Evolutionary conservation across 2,329 filamentous ascomycete genomes (phyloP), one percentile per base, ranked within the genome.

Genomic region (Aspergillus ochraceus): DNA sequence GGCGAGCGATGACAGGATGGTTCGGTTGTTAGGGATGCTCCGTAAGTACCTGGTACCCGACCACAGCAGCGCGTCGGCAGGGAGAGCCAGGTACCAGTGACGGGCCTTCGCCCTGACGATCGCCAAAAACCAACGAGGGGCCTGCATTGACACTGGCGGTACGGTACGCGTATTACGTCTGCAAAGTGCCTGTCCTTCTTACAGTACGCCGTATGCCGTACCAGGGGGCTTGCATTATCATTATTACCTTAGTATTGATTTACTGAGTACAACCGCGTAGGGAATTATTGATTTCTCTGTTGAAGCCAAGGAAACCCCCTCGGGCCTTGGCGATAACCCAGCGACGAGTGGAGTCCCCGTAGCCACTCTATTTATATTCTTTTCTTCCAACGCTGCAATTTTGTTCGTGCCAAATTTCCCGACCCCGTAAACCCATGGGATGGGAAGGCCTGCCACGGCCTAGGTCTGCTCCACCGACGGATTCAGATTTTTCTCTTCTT

Each of bases 41-140:
- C 58, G 61, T 19, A 12, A 14, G 19, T 47, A 47, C 45, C 45
- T 47, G 45, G 45, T 47, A 47, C 45, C 45, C 19, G 19, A 22
- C 45, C 45, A 47, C 6, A 2, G 45, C 45, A 14, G 19, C 19
- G 22, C 9, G 19, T 4, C 19, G 45, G 45, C 14, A 47, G 45
- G 45, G 45, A 47, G 45, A 20, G 45, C 22, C 9, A 47, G 45
- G 45, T 47, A 47, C 45, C 45, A 22, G 19, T 47, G 45, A 47
- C 45, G 19, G 22, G 45, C 3, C 20, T 47, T 6, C 64, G 60
- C 60, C 60, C 60, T 66, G 64, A 65, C 59, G 64, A 66, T 68
- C 64, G 49, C 58, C 59, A 36, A 58, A 58, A 58, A 60, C 52
- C 59, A 64, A 64, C 61, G 63, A 64, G 61, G 59, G 63, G 61